These are phyloP conservation scores for Skeletonema costatum DNA, from an alignment of 108 stramenopile genomes.

Conservation along the genomic window DNA sequence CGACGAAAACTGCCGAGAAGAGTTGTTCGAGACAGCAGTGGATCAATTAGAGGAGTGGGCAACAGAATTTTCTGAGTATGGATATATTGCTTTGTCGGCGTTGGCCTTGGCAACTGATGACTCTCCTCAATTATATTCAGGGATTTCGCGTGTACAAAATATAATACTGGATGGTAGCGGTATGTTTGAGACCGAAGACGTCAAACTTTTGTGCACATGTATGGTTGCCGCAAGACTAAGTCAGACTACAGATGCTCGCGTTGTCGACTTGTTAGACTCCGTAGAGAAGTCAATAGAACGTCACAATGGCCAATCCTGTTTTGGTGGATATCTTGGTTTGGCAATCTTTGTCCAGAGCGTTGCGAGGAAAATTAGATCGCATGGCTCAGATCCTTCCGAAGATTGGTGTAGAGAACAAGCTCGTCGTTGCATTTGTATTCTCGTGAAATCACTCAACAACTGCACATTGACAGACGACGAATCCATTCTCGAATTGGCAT, in stretches of 20 bases:
- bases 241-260: slow-evolving; percentile 38
- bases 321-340: slow-evolving; percentile 64
- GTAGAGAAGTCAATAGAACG: slow-evolving; percentile 50
- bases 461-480: background rate
- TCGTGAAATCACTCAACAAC: background rate
- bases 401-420: background rate
- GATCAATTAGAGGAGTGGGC: slow-evolving; percentile 22
- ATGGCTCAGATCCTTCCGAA: background rate
- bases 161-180: slow-evolving; percentile 22
- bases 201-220: slow-evolving; percentile 25
- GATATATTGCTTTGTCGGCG: slow-evolving; percentile 20
- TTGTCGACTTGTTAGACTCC: slow-evolving; percentile 43
- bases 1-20: slow-evolving; percentile 12
- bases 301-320: slow-evolving; percentile 41
- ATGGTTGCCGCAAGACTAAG: slow-evolving; percentile 34
- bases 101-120: slow-evolving; percentile 23
- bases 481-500: slow-evolving; percentile 29
- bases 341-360: slow-evolving; percentile 54
- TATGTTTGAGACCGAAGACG: slow-evolving; percentile 39
- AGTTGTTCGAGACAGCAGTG: slow-evolving; percentile 12
- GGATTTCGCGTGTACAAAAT: slow-evolving; percentile 12
- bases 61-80: slow-evolving; percentile 14
- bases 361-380: background rate
- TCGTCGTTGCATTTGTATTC: background rate
- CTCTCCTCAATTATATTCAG: slow-evolving; percentile 3